These are phyloP conservation scores for Eimeria maxima DNA, from an alignment of 169 alveolate species.

Conservation along the genomic window DNA sequence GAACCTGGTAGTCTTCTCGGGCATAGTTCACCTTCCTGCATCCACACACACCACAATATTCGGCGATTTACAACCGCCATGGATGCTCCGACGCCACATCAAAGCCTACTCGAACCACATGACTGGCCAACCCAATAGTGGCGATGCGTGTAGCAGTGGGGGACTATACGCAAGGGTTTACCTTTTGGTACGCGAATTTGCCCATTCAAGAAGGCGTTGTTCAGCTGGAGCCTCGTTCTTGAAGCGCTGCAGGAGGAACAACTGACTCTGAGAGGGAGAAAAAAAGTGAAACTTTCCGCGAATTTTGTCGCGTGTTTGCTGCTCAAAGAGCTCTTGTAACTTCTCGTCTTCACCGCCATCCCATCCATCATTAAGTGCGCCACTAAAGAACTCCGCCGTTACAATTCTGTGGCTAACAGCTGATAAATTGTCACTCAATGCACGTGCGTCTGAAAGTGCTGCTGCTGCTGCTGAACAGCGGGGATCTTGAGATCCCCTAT, in stretches of 20 bases:
- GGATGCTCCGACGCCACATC: background rate
- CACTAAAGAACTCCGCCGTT: constrained; percentile 43
- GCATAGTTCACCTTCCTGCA: constrained; percentile 28
- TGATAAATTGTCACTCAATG: background rate
- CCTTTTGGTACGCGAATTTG: constrained; percentile 53
- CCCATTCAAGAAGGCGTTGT: constrained; percentile 68
- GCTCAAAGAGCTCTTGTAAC: background rate
- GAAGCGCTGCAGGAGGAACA: constrained; percentile 54
- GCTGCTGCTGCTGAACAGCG: background rate
- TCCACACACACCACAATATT: constrained; percentile 3
- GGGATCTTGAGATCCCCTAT: background rate
- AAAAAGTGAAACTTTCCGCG: constrained; percentile 60
- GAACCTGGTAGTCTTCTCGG: background rate
- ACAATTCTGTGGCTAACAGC: constrained; percentile 22
- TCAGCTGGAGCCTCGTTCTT: constrained; percentile 66
- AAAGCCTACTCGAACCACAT: background rate
- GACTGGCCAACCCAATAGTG: background rate
- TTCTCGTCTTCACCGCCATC: constrained; percentile 21
- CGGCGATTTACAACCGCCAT: background rate
- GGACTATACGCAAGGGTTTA: background rate
- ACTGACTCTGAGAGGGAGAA: background rate
- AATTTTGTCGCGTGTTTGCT: constrained; percentile 16
- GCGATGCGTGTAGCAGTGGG: background rate
- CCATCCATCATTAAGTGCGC: constrained; percentile 10
- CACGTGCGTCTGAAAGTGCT: background rate